These are phyloP conservation scores for Eucalyptus albens DNA, from an alignment of 345 rosid genomes.

Conservation along the genomic window DNA sequence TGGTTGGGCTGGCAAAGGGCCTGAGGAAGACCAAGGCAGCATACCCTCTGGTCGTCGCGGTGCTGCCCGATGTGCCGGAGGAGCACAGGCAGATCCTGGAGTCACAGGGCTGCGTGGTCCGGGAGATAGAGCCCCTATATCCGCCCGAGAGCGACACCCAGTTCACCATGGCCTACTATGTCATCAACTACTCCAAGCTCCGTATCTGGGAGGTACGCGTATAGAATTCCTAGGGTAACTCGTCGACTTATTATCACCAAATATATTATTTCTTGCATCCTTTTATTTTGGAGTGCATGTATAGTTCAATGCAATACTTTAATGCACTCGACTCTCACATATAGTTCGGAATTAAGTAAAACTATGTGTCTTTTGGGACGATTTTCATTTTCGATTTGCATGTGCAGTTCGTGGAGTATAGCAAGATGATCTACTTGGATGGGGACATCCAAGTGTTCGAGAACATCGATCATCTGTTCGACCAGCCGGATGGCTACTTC, in stretches of 20 bases:
- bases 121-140: constrained; percentile 71
- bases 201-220: constrained; percentile 77
- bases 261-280: background rate
- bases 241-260: background rate
- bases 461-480: constrained; percentile 75
- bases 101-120: constrained; percentile 64
- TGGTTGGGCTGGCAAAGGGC: constrained; percentile 76
- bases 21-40: constrained; percentile 41
- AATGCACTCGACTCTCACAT: background rate
- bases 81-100: constrained; percentile 57
- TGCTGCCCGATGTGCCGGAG: constrained; percentile 72
- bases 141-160: constrained; percentile 75
- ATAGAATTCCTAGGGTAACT: background rate
- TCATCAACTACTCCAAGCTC: constrained; percentile 87
- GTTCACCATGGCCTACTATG: constrained; percentile 86
- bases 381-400: background rate
- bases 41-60: constrained; percentile 68
- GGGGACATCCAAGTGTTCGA: constrained; percentile 79
- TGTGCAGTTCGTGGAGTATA: constrained; percentile 65
- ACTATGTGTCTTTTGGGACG: background rate
- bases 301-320: background rate
- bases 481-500: constrained; percentile 39
- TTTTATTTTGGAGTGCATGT: background rate
- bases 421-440: constrained; percentile 75
- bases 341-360: background rate